Evolutionary conservation across 23 red algal species (phyloP).

Genomic region (Chondrus crispus): DNA sequence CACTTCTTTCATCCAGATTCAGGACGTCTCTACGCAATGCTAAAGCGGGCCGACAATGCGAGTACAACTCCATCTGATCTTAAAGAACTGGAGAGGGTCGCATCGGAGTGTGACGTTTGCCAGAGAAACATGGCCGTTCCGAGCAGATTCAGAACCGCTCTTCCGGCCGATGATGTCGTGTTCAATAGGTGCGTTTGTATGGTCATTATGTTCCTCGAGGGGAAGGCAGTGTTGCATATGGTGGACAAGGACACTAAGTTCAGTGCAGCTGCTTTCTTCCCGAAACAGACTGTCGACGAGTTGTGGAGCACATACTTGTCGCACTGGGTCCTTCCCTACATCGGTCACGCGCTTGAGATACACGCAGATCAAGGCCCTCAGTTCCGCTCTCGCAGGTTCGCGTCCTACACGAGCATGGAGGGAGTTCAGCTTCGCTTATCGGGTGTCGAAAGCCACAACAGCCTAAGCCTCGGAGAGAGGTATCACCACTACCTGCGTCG

Average conservation of each 20-base stretch:
- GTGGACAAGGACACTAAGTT: constrained; percentile 17
- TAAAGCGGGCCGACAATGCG: neutral
- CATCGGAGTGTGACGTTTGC: constrained; percentile 3
- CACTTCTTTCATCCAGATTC: constrained; percentile 31
- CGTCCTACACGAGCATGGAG: neutral
- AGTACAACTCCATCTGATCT: neutral
- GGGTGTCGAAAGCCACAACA: constrained; percentile 24
- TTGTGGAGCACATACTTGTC: neutral
- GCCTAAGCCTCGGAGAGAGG: neutral
- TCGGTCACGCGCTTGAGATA: neutral
- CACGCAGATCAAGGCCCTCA: neutral
- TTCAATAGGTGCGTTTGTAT: neutral
- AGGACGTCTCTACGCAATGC: neutral
- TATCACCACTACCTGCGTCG: neutral
- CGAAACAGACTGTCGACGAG: neutral
- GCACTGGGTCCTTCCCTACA: neutral
- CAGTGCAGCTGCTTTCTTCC: constrained; percentile 11
- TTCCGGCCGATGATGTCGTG: constrained; percentile 10
- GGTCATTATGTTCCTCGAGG: neutral
- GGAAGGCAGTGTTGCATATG: neutral
- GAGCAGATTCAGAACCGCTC: neutral
- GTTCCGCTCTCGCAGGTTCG: neutral
- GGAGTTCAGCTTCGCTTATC: neutral
- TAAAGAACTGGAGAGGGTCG: neutral
- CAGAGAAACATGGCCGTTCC: neutral